A percentile compares a stretch with the other conserved stretches of the same genome.
phyloP scores from a whole-genome alignment of 306 rosid species.

The Pyrus pyrifolia region DNA sequence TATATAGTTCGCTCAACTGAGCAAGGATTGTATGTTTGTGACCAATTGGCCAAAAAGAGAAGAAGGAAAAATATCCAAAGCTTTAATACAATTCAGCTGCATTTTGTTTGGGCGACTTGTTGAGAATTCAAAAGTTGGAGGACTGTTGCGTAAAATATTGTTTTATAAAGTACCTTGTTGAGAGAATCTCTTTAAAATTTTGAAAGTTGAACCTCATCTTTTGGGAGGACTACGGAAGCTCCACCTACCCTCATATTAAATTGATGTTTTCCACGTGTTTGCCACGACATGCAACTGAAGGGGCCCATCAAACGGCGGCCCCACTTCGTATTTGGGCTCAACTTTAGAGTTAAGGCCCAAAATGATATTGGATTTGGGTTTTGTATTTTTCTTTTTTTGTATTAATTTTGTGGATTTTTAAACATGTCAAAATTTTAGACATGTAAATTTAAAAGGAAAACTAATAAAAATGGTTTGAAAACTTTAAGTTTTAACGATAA shows the following conservation, averaged over 20 bases:
- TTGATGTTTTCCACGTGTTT: background rate
- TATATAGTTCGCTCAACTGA: too few relatives aligned
- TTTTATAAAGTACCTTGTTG: constrained; percentile 15
- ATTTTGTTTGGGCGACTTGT: background rate
- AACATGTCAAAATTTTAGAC: too few relatives aligned
- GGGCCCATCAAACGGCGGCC: background rate
- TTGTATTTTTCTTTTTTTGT: too few relatives aligned
- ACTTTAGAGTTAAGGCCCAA: background rate
- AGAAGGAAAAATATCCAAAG: background rate
- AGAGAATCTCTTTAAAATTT: constrained; percentile 39
- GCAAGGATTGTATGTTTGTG: background rate
- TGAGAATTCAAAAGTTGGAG: background rate
- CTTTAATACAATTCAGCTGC: background rate
- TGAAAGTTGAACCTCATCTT: constrained; percentile 9
- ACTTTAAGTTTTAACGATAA: too few relatives aligned
- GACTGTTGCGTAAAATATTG: background rate
- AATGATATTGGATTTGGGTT: background rate
- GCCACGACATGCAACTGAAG: background rate
- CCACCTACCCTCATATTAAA: background rate
- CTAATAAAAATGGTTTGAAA: too few relatives aligned
- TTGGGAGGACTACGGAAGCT: background rate
- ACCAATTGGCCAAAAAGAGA: background rate
- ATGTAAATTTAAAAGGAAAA: too few relatives aligned
- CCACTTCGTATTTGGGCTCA: background rate
- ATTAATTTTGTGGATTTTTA: too few relatives aligned